Conservation (phyloP, 2,329 filamentous ascomycete species). For the Exutisphaerella laricina region DNA sequence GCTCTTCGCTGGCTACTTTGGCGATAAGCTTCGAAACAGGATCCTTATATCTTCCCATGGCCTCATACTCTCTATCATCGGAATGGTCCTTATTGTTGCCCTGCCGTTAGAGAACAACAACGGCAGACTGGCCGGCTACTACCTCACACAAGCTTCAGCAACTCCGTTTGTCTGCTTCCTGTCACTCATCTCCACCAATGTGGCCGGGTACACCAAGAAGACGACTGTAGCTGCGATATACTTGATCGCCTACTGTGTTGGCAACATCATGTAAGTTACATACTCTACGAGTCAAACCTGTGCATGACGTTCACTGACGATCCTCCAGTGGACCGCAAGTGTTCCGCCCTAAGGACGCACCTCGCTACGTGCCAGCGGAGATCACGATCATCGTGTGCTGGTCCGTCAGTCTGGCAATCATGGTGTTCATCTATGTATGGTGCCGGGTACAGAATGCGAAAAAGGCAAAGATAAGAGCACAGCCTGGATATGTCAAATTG, state of each 20-base stretch:
- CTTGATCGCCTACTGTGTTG: constrained; percentile 46
- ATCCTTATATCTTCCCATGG: constrained; percentile 52
- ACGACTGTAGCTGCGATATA: constrained; percentile 53
- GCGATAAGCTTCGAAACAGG: constrained; percentile 53
- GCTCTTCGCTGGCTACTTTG: constrained; percentile 51
- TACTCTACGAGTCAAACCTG: background rate
- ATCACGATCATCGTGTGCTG: constrained; percentile 59
- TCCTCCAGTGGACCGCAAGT: constrained; percentile 42
- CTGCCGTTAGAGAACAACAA: constrained; percentile 53
- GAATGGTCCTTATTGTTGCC: constrained; percentile 60
- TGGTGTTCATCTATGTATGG: constrained; percentile 60
- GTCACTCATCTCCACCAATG: constrained; percentile 58
- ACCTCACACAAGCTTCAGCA: constrained; percentile 56
- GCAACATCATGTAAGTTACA: constrained; percentile 35
- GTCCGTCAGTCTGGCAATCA: constrained; percentile 47
- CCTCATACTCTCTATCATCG: constrained; percentile 50
- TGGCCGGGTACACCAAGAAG: constrained; percentile 56
- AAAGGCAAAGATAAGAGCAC: constrained; percentile 50
- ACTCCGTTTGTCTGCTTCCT: constrained; percentile 60
- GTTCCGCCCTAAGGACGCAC: constrained; percentile 52
- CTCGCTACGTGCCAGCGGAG: constrained; percentile 57
- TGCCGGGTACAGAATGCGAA: constrained; percentile 54
- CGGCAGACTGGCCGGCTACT: constrained; percentile 59
- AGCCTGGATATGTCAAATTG: constrained; percentile 54
- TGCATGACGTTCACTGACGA: constrained; percentile 1